A percentile compares a stretch with the other conserved stretches of the same genome.
These are phyloP conservation scores for Metschnikowia similis DNA, from an alignment of 805 yeast species.

Conservation along the genomic window DNA sequence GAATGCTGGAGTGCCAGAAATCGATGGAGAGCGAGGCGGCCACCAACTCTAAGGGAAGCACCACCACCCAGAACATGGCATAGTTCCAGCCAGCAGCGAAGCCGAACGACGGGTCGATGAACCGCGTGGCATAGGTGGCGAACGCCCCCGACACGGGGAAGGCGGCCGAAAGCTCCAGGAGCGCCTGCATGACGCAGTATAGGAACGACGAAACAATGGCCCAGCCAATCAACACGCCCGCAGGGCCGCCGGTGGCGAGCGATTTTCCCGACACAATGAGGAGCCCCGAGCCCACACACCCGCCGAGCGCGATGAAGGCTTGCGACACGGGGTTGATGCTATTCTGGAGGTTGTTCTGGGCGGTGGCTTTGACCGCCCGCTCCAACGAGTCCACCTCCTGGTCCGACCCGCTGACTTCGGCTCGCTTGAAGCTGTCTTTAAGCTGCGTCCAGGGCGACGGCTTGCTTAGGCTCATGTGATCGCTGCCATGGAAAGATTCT, in stretches of 20 bases:
- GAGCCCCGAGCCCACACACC: constrained; percentile 41
- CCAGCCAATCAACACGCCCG: constrained; percentile 37
- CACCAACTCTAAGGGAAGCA: constrained; percentile 40
- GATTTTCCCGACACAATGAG: constrained; percentile 39
- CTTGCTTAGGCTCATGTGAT: constrained; percentile 1
- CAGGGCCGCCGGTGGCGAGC: constrained; percentile 33
- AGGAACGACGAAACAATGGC: constrained; percentile 36
- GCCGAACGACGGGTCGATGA: constrained; percentile 43
- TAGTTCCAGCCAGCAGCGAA: constrained; percentile 46
- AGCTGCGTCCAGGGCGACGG: constrained; percentile 11
- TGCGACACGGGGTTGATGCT: constrained; percentile 17
- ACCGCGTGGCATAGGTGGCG: constrained; percentile 37
- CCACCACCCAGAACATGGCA: constrained; percentile 42
- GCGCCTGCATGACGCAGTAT: constrained; percentile 41
- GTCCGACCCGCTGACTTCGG: constrained; percentile 2
- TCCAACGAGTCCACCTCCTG: constrained; percentile 12
- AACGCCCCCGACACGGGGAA: constrained; percentile 40
- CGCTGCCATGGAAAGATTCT: constrained; percentile 1
- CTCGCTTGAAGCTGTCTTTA: constrained; percentile 14
- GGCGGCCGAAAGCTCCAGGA: constrained; percentile 36
- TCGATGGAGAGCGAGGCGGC: constrained; percentile 39
- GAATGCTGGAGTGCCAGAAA: constrained; percentile 37
- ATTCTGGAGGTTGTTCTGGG: constrained; percentile 9
- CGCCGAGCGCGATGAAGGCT: constrained; percentile 37
- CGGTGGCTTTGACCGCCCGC: constrained; percentile 13